Evolutionary conservation across 352 stramenopile species (phyloP).

Genomic region (Thraustochytrium sp.): DNA sequence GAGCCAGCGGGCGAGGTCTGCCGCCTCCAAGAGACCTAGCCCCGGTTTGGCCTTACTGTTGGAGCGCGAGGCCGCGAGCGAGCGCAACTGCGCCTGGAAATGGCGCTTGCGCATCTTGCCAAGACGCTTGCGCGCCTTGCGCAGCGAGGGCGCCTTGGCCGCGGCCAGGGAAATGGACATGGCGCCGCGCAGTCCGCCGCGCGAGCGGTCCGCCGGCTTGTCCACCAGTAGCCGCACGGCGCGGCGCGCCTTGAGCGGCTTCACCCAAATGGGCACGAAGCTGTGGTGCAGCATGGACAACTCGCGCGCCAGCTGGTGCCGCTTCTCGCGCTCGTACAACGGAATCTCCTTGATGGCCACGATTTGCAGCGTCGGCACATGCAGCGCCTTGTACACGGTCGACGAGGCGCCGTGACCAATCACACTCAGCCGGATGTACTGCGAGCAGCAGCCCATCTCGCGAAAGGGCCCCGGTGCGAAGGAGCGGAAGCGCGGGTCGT

Average conservation of each 20-base stretch:
- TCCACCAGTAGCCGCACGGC: neutral
- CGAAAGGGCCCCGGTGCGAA: neutral
- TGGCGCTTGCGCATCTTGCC: neutral
- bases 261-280: neutral
- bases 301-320: conserved; percentile 51
- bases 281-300: conserved; percentile 43
- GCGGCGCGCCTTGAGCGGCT: neutral
- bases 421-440: neutral
- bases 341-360: conserved; percentile 83
- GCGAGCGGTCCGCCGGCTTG: neutral
- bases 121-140: neutral
- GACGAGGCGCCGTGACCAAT: conserved; percentile 65
- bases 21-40: no score
- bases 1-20: no score
- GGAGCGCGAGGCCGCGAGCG: neutral
- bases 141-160: neutral
- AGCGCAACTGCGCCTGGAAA: neutral
- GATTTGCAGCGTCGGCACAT: conserved; percentile 76
- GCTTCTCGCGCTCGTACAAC: conserved; percentile 70
- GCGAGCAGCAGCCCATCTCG: neutral
- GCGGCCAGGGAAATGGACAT: no score
- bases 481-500: neutral
- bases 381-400: conserved; percentile 76
- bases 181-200: neutral
- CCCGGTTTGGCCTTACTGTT: no score